Evolutionary conservation across 2,329 filamentous ascomycete genomes (phyloP).

Genomic region (Diaporthe eres): DNA sequence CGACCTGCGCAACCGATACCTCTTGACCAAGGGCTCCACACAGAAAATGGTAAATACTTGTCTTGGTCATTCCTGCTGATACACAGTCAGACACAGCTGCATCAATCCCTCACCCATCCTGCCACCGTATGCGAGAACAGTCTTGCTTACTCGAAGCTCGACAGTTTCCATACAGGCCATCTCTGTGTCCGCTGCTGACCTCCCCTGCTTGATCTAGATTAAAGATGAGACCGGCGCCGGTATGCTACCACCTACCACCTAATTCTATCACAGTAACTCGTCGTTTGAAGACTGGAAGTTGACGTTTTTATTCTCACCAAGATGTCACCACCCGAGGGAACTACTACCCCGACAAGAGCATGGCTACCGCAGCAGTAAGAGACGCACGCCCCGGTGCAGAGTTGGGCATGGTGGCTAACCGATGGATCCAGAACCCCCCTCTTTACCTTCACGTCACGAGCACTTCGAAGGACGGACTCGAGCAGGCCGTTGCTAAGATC

Average conservation of each 20-base stretch:
- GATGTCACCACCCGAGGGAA: slow-evolving; percentile 98
- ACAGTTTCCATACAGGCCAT: slow-evolving; percentile 73
- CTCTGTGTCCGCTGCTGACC: slow-evolving; percentile 96
- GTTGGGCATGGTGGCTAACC: slow-evolving; percentile 35
- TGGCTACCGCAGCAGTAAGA: slow-evolving; percentile 93
- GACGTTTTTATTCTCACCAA: slow-evolving; percentile 75
- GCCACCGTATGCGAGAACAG: slow-evolving; percentile 65
- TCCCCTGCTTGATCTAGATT: slow-evolving; percentile 92
- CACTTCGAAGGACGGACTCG: slow-evolving; percentile 90
- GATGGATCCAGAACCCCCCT: slow-evolving; percentile 80
- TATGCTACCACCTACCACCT: slow-evolving; percentile 78
- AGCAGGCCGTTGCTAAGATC: slow-evolving; percentile 88
- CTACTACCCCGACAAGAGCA: slow-evolving; percentile 97
- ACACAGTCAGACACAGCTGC: slow-evolving; percentile 49
- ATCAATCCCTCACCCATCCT: slow-evolving; percentile 46
- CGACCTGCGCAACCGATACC: slow-evolving; percentile 95
- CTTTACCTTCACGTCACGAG: slow-evolving; percentile 96
- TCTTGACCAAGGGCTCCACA: slow-evolving; percentile 95
- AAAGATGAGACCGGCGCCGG: slow-evolving; percentile 99
- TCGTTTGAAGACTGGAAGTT: slow-evolving; percentile 65
- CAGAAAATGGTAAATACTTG: slow-evolving; percentile 99
- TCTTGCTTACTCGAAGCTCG: slow-evolving; percentile 79
- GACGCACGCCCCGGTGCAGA: not conserved
- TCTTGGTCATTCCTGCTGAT: slow-evolving; percentile 78
- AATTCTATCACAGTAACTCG: slow-evolving; percentile 46